Percentiles rank a stretch among this genome's conserved stretches.
Conservation (phyloP, 768 basidiomycete species). For the Psilocybe cyanescens region DNA sequence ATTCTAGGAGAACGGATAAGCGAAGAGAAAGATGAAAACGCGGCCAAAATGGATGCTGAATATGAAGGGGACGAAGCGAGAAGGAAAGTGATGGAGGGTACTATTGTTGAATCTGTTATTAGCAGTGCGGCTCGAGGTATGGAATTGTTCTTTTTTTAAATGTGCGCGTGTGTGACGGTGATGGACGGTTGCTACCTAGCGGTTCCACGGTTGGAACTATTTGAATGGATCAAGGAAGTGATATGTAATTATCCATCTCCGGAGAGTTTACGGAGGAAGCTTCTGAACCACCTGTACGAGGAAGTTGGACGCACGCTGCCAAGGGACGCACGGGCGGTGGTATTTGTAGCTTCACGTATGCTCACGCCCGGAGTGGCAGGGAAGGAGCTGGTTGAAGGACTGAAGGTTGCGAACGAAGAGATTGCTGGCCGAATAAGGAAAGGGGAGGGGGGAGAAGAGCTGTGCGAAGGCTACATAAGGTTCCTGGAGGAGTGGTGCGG, state of each 20-base stretch:
- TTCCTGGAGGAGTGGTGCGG: slow-evolving; percentile 60
- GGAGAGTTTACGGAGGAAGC: slow-evolving; percentile 33
- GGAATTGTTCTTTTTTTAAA: neutral
- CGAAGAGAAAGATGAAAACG: slow-evolving; percentile 20
- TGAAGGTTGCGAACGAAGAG: slow-evolving; percentile 43
- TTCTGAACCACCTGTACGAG: slow-evolving; percentile 45
- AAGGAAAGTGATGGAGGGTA: slow-evolving; percentile 74
- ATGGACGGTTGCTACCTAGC: slow-evolving; percentile 33
- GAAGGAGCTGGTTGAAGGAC: slow-evolving; percentile 39
- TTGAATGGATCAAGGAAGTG: slow-evolving; percentile 39
- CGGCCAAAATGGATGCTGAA: slow-evolving; percentile 9
- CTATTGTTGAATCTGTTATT: slow-evolving; percentile 80
- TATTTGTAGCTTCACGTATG: slow-evolving; percentile 36
- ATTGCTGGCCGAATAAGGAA: slow-evolving; percentile 29
- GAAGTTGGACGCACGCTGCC: slow-evolving; percentile 35
- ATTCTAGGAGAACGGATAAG: slow-evolving; percentile 23
- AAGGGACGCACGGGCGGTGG: slow-evolving; percentile 38
- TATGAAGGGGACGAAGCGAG: slow-evolving; percentile 53
- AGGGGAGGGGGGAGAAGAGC: slow-evolving; percentile 24
- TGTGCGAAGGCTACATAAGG: slow-evolving; percentile 42
- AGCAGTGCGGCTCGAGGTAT: slow-evolving; percentile 74
- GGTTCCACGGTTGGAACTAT: slow-evolving; percentile 44
- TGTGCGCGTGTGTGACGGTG: slow-evolving; percentile 8
- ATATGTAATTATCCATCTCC: slow-evolving; percentile 42
- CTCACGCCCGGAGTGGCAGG: slow-evolving; percentile 33